Evolutionary conservation across 176 grass and related monocot genomes (phyloP).

Genomic region (Lolium multiflorum): DNA sequence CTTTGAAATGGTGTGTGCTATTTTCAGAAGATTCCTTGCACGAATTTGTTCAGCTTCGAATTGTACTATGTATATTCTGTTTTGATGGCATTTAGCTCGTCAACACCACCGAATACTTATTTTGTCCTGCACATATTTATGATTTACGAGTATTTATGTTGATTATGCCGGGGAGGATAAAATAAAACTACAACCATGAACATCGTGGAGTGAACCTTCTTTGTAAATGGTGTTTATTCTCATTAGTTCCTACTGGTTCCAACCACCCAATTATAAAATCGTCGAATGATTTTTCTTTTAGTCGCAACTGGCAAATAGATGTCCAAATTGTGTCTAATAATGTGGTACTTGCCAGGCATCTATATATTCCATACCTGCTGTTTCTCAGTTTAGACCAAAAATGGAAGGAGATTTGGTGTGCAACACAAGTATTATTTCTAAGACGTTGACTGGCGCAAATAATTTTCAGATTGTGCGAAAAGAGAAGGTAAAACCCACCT

Average conservation of each 20-base stretch:
- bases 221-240: not conserved
- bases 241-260: not conserved
- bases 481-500: no score
- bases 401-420: no score
- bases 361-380: no score
- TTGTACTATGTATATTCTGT: not conserved
- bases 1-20: not conserved
- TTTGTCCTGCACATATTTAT: not conserved
- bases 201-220: not conserved
- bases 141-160: not conserved
- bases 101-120: not conserved
- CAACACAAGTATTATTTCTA: no score
- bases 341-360: no score
- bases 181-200: not conserved
- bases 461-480: no score
- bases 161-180: not conserved
- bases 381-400: no score
- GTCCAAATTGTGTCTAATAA: not conserved
- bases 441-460: no score
- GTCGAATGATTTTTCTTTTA: not conserved
- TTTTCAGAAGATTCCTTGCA: constrained; percentile 3
- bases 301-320: not conserved
- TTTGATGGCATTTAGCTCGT: constrained; percentile 3
- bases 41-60: not conserved
- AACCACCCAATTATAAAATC: not conserved